Percentiles rank a stretch among this genome's conserved stretches.
Conservation (phyloP, 306 rosid species). For the Alnus glutinosa region DNA sequence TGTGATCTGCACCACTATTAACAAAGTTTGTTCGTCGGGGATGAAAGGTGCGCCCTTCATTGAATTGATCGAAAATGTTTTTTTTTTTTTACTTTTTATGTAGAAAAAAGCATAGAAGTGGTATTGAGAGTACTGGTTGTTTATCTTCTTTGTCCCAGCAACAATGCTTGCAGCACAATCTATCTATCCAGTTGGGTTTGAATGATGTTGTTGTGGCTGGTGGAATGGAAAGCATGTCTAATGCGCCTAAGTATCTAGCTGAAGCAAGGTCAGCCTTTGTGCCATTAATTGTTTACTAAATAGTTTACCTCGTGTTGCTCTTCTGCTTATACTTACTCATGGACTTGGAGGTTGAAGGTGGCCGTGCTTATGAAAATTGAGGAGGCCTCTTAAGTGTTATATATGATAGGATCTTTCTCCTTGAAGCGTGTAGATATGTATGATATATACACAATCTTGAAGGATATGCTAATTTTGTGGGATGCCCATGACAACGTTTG, state of each 20-base stretch:
- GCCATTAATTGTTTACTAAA: slow-evolving; percentile 10
- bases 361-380: slow-evolving; percentile 18
- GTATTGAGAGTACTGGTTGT: slow-evolving; percentile 10
- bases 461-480: background rate
- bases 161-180: slow-evolving; percentile 89
- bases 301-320: background rate
- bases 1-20: slow-evolving; percentile 83
- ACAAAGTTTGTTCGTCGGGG: slow-evolving; percentile 93
- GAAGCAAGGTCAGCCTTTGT: slow-evolving; percentile 60
- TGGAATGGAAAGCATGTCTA: slow-evolving; percentile 99
- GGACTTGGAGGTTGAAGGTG: background rate
- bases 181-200: slow-evolving; percentile 52
- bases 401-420: slow-evolving; percentile 8
- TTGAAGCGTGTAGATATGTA: background rate
- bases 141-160: slow-evolving; percentile 47
- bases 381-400: background rate
- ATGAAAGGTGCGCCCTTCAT: slow-evolving; percentile 60
- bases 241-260: slow-evolving; percentile 78
- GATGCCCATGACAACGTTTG: background rate
- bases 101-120: background rate
- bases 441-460: background rate
- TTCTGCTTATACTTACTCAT: background rate
- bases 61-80: background rate
- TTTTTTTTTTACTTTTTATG: slow-evolving; percentile 4
- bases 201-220: slow-evolving; percentile 80